These are phyloP conservation scores for Apiospora marii DNA, from an alignment of 2,329 filamentous ascomycete species.

Conservation along the genomic window DNA sequence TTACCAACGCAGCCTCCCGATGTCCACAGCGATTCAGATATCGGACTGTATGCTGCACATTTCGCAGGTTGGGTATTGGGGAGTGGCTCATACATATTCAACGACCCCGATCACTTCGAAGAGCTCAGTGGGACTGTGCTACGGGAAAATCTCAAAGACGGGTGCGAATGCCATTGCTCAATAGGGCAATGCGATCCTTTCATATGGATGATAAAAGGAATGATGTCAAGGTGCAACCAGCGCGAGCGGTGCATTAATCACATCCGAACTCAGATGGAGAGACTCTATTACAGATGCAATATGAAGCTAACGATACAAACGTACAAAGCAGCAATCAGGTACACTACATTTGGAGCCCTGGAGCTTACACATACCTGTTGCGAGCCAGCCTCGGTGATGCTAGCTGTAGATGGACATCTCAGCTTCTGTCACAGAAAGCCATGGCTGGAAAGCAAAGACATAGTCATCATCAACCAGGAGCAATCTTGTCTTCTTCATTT, in stretches of 20 bases:
- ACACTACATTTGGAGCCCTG: background rate
- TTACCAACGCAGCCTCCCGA: background rate
- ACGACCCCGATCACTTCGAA: background rate
- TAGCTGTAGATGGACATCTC: too few species aligned
- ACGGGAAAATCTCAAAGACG: background rate
- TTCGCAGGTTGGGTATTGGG: background rate
- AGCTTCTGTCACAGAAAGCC: background rate
- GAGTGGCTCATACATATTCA: fast-evolving
- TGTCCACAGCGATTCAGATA: background rate
- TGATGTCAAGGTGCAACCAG: background rate
- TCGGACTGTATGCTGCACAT: background rate
- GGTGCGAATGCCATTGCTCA: conserved; percentile 22
- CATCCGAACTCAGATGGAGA: too few species aligned
- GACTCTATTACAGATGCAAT: background rate
- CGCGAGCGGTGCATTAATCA: too few species aligned
- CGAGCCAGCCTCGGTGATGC: background rate
- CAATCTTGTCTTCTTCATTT: background rate
- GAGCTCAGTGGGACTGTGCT: background rate
- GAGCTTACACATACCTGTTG: background rate
- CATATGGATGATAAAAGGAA: conserved; percentile 21
- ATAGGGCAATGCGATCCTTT: conserved; percentile 18
- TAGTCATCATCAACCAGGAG: conserved; percentile 17
- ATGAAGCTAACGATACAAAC: background rate
- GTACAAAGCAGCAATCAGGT: background rate
- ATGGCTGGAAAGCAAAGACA: background rate